phyloP scores from a whole-genome alignment of 495 filamentous ascomycete genomes.

The Choiromyces venosus region DNA sequence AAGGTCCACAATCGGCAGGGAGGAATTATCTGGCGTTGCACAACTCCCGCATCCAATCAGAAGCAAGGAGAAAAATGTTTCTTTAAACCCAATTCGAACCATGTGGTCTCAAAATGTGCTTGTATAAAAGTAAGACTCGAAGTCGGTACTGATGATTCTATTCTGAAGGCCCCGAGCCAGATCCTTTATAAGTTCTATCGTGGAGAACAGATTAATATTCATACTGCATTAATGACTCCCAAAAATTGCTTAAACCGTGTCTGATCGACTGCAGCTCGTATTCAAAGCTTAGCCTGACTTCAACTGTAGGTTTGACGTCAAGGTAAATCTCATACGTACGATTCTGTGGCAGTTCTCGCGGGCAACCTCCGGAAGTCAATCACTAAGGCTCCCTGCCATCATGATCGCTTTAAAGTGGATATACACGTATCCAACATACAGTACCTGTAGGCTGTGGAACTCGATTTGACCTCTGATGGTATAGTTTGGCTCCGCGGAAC shows the following conservation, averaged over 20 bases:
- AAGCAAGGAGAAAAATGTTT: background rate
- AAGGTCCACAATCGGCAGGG: constrained; percentile 36
- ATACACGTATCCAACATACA: too few species aligned
- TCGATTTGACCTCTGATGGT: too few species aligned
- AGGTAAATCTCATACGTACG: background rate
- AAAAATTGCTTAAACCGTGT: too few species aligned
- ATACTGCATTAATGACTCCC: too few species aligned
- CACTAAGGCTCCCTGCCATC: too few species aligned
- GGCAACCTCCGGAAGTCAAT: too few species aligned
- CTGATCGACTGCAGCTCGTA: background rate
- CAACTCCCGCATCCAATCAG: background rate
- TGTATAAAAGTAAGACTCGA: background rate
- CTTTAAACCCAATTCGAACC: background rate
- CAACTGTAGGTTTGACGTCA: background rate
- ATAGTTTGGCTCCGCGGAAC: too few species aligned
- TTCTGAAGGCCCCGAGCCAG: background rate
- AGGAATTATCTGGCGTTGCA: background rate
- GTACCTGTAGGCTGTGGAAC: too few species aligned
- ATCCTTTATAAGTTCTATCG: background rate
- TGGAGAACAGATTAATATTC: background rate
- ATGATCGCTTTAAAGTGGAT: too few species aligned
- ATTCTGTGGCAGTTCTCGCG: too few species aligned
- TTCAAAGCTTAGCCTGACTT: background rate
- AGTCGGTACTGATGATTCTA: background rate
- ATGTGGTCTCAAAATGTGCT: background rate